phyloP scores from a whole-genome alignment of 2,329 filamentous ascomycete species.

The Graphiopsis chlorocephala region DNA sequence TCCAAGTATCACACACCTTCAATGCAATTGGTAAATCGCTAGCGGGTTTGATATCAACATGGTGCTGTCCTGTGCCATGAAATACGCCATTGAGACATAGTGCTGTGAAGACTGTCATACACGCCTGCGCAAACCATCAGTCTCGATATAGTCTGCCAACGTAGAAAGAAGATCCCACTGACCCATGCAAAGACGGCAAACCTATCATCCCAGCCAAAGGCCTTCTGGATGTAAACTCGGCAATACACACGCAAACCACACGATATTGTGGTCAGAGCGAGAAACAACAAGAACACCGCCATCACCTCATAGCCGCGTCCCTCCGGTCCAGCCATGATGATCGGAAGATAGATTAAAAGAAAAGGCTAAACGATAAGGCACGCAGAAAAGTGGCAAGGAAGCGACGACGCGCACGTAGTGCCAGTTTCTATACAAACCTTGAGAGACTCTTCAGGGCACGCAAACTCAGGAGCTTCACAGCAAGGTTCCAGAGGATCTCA shows the following conservation, averaged over 20 bases:
- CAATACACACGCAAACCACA: not conserved
- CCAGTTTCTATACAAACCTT: not conserved
- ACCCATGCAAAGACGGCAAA: slow-evolving; percentile 5
- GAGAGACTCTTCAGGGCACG: not conserved
- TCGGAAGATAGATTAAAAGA: not conserved
- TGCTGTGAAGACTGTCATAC: slow-evolving; percentile 34
- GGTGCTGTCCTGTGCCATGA: slow-evolving; percentile 41
- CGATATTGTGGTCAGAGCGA: not conserved
- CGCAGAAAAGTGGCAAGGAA: not conserved
- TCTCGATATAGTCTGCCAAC: not conserved
- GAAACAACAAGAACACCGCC: slow-evolving; percentile 3
- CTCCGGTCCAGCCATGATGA: slow-evolving; percentile 3
- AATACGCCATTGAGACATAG: slow-evolving; percentile 40
- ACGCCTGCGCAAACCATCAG: not conserved
- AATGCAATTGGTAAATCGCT: slow-evolving; percentile 22
- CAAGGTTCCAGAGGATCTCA: slow-evolving; percentile 1
- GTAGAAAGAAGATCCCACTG: not conserved
- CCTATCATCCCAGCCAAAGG: slow-evolving; percentile 9
- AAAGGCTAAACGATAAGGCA: not conserved
- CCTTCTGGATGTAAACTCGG: slow-evolving; percentile 2
- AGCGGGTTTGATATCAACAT: slow-evolving; percentile 30
- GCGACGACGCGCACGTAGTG: not conserved
- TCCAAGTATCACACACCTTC: slow-evolving; percentile 12
- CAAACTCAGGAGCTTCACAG: not conserved
- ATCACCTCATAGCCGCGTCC: slow-evolving; percentile 8